A percentile compares a stretch with the other conserved stretches of the same genome.
Evolutionary conservation across 2,329 filamentous ascomycete genomes (phyloP).

Genomic region (Trichoderma pleuroti): DNA sequence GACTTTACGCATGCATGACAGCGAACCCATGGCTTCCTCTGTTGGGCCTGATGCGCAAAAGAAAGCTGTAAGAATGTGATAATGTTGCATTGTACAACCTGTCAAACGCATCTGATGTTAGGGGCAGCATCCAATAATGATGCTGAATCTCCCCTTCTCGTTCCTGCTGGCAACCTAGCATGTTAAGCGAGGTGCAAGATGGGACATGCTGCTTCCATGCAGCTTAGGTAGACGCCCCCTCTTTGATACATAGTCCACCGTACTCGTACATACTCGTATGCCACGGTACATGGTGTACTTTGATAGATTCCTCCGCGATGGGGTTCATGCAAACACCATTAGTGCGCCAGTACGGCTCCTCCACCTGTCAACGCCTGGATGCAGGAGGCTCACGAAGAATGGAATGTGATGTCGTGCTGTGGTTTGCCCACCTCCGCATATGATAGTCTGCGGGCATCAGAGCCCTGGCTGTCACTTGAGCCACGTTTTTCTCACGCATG

Average conservation of each 20-base stretch:
- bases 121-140: background rate
- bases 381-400: background rate
- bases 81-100: background rate
- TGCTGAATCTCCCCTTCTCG: background rate
- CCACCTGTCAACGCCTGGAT: conserved; percentile 1
- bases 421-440: background rate
- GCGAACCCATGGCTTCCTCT: background rate
- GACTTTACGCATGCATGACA: background rate
- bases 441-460: background rate
- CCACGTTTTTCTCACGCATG: conserved; percentile 13
- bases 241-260: background rate
- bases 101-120: background rate
- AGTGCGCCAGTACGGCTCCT: conserved; percentile 4
- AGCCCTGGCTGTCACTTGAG: conserved; percentile 10
- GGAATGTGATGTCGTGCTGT: conserved; percentile 11
- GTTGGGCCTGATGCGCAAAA: background rate
- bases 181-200: conserved; percentile 2
- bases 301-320: background rate
- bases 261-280: background rate
- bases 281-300: background rate
- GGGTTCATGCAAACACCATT: background rate
- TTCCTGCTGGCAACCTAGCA: background rate
- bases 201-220: background rate
- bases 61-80: background rate
- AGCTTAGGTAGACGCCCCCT: background rate